Conservation (phyloP, 768 basidiomycete genomes). For the Lepiota venenata region DNA sequence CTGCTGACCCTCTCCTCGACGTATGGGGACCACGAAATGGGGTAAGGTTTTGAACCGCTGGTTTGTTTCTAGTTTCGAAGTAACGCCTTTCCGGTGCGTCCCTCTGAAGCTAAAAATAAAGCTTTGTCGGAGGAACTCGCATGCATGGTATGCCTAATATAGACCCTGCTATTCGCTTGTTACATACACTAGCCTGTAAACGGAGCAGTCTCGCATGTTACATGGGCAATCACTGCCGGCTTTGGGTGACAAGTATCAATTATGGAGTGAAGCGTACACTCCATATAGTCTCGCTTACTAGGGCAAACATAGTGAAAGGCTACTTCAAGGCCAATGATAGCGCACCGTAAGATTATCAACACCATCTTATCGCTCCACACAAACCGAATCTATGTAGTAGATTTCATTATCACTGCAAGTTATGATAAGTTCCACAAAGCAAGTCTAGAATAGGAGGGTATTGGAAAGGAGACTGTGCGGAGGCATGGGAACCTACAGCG, state of each 20-base stretch:
- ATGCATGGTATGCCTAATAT: background rate
- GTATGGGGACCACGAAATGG: background rate
- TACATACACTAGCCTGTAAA: background rate
- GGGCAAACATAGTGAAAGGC: background rate
- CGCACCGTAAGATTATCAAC: background rate
- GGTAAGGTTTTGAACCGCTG: background rate
- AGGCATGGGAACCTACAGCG: background rate
- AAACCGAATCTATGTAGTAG: background rate
- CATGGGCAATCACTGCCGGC: background rate
- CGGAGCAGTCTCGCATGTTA: background rate
- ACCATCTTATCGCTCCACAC: background rate
- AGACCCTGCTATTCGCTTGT: slow-evolving; percentile 2
- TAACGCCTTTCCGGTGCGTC: background rate
- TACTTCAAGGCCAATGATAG: background rate
- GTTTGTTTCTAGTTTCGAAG: background rate
- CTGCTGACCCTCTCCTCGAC: background rate
- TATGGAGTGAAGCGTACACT: background rate
- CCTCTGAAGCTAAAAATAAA: background rate
- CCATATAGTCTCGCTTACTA: background rate
- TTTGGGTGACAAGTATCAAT: background rate
- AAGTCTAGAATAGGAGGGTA: background rate
- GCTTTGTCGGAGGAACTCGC: background rate
- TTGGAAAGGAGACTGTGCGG: background rate
- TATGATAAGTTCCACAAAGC: background rate
- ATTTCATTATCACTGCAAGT: background rate